Evolutionary conservation across 768 basidiomycete genomes (phyloP).

Genomic region (Xerocomellus amylosporus): DNA sequence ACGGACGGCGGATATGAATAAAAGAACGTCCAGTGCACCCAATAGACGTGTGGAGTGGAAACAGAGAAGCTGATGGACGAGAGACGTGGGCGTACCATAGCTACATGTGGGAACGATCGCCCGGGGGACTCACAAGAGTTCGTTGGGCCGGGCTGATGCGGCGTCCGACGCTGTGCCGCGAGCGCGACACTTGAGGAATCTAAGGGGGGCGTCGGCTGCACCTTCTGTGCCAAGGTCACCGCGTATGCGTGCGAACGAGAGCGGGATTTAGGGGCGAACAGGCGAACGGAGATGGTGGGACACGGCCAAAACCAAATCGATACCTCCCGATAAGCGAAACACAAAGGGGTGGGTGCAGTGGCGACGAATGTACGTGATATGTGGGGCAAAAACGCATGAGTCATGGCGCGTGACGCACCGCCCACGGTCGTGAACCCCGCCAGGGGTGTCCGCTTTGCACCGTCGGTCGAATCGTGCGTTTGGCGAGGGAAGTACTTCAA

Average conservation of each 20-base stretch:
- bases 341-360: neutral
- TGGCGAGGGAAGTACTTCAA: constrained; percentile 53
- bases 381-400: constrained; percentile 22
- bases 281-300: too few relatives aligned
- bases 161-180: constrained; percentile 29
- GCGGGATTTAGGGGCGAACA: neutral
- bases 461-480: constrained; percentile 59
- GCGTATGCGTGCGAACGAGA: neutral
- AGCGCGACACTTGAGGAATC: constrained; percentile 44
- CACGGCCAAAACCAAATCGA: neutral
- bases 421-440: constrained; percentile 66
- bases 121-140: constrained; percentile 58
- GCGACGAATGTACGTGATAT: neutral
- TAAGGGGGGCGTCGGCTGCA: constrained; percentile 51
- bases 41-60: neutral
- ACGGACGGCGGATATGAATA: neutral
- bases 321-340: constrained; percentile 4
- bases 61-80: neutral
- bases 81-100: constrained; percentile 42
- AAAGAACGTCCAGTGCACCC: neutral
- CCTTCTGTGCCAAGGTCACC: constrained; percentile 72
- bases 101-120: constrained; percentile 61
- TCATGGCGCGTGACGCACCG: too few relatives aligned
- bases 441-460: constrained; percentile 54
- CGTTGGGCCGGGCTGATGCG: constrained; percentile 57